phyloP scores from a whole-genome alignment of 768 basidiomycete species.

The Leccinum broughii region DNA sequence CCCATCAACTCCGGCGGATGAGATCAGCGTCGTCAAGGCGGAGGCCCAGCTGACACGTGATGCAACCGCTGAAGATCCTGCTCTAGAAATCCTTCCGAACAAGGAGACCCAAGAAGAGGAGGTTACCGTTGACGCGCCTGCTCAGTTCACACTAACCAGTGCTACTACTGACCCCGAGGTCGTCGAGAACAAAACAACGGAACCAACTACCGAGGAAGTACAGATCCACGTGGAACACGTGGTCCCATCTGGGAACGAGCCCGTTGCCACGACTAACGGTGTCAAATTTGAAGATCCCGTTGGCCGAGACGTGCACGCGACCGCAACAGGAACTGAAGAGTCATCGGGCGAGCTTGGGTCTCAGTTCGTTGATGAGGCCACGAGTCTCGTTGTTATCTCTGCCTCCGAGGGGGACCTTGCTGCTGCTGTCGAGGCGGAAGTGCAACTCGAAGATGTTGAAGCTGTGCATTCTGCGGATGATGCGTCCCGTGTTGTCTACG shows the following conservation, averaged over 20 bases:
- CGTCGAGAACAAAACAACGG: not conserved
- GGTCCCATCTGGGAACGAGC: slow-evolving; percentile 1
- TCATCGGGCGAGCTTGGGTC: slow-evolving; percentile 4
- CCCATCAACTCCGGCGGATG: slow-evolving; percentile 2
- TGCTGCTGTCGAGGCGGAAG: slow-evolving; percentile 1
- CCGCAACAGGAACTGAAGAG: slow-evolving; percentile 2
- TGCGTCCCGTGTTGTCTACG: not conserved
- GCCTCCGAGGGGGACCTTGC: slow-evolving; percentile 2
- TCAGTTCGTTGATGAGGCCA: slow-evolving; percentile 13
- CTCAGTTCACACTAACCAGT: not conserved
- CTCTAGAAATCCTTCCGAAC: not conserved
- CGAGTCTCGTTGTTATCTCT: not conserved
- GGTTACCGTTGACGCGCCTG: not conserved
- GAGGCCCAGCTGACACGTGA: not conserved
- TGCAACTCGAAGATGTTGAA: not conserved
- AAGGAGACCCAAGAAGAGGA: slow-evolving; percentile 6
- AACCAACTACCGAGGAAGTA: not conserved
- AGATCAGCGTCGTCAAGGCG: not conserved
- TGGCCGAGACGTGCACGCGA: slow-evolving; percentile 2
- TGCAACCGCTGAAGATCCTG: not conserved
- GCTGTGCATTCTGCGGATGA: not conserved
- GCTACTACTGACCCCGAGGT: not conserved
- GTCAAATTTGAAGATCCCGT: slow-evolving; percentile 5
- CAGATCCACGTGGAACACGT: not conserved
- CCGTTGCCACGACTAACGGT: not conserved